Evolutionary conservation across 352 stramenopile species (phyloP).

Genomic region (Thraustochytrium sp.): DNA sequence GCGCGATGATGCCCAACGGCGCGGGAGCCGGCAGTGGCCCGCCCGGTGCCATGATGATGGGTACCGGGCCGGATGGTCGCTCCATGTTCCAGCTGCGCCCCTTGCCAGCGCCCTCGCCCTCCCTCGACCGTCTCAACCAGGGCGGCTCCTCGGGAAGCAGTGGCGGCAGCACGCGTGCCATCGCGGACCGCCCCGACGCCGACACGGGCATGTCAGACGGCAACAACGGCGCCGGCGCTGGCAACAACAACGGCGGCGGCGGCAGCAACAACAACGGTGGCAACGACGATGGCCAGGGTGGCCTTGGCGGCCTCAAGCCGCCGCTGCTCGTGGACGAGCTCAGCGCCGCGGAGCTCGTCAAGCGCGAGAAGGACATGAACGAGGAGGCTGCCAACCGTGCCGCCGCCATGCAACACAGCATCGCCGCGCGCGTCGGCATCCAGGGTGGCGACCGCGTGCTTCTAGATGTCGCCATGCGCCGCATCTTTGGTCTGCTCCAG

Average conservation of each 20-base stretch:
- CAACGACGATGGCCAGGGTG: neutral
- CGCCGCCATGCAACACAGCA: constrained; percentile 33
- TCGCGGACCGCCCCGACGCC: neutral
- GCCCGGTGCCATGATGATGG: neutral
- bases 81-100: constrained; percentile 9
- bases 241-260: neutral
- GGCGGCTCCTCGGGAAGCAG: neutral
- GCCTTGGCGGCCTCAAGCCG: neutral
- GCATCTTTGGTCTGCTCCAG: constrained; percentile 35
- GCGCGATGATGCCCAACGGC: neutral
- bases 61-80: neutral
- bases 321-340: constrained; percentile 28
- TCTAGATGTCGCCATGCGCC: constrained; percentile 32
- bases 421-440: constrained; percentile 14
- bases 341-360: neutral
- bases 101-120: neutral
- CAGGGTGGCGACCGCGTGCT: constrained; percentile 26
- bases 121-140: neutral
- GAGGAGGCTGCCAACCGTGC: neutral
- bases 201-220: constrained; percentile 1
- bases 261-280: neutral
- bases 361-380: neutral
- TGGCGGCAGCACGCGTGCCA: neutral
- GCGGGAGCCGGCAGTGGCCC: neutral
- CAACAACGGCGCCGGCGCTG: neutral